Base-by-base conservation (phyloP, 208 protist species). In the Acanthamoeba triangularis region DNA sequence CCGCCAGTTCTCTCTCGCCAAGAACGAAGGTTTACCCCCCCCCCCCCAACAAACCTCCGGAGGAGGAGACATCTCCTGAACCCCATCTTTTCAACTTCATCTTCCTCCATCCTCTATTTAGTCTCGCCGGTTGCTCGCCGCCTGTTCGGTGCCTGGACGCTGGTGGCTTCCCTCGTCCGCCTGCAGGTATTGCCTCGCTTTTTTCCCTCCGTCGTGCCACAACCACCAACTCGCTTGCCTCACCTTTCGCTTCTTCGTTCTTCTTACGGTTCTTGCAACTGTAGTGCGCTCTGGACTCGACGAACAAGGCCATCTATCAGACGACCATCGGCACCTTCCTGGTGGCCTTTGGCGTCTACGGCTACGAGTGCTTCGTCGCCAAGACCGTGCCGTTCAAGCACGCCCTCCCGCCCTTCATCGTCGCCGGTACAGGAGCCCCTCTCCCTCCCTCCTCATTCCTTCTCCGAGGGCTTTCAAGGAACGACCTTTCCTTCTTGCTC, bases 361-460 rank as follows among this genome's bases (percentile, higher is more conserved):
- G 49, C 23, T 63, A 88, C 80, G 80, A 88, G 80, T 88, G 52
- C 80, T 88, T 88, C 49, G 35, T 88, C 16, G 44, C 80, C 41
- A 88, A 88, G 80, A 88, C 49, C 52, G 35, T 88, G 13, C 80
- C 80, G 2, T 88, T 88, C 80, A 88, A 88, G 80, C 61, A 88
- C 49, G 80, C 80, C 44, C 37, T 88, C 41, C 52, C 41, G n/a
- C 80, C 80, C 18, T 88, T 88, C 80, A 88, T 88, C 41, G 44
- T 88, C 41, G 80, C 80, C 7, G 80, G 80, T 88, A 63, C 44
- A 28, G 11, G 49, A 52, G 11, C 49, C 49, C 11, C 49, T 52
- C 49, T n/a, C 30, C 0, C 74, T 11, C 3, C 41, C 4, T 11
- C 41, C 2, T 7, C 41, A 47, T 47, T 84, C 37, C 74, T 84